Conservation (phyloP, 371 early-diverging fungal species). For the Mucor mucedo region DNA sequence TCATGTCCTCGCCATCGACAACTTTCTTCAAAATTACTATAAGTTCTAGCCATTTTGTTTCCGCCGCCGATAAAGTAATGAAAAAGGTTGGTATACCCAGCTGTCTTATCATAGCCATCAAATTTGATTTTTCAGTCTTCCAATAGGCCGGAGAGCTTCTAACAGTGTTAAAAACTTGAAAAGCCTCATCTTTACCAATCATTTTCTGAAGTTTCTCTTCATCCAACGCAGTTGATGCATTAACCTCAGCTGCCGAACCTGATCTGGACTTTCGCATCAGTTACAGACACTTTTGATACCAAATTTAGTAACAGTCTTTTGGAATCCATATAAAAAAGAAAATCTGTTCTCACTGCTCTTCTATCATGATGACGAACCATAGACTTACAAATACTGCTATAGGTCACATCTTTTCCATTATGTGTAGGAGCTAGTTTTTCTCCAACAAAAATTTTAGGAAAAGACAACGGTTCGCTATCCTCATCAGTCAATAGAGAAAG, state of each 20-base stretch:
- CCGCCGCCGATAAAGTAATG: conserved; percentile 9
- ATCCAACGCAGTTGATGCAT: neutral
- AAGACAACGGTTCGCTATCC: neutral
- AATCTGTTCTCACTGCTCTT: conserved; percentile 2
- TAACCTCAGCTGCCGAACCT: neutral
- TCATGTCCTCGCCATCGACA: conserved; percentile 5
- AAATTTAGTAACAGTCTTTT: neutral
- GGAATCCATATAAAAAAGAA: conserved; percentile 3
- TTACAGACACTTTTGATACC: neutral
- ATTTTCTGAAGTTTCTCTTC: neutral
- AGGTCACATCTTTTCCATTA: neutral
- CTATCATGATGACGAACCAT: conserved; percentile 1
- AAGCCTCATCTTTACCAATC: conserved; percentile 6
- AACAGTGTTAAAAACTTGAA: conserved; percentile 4
- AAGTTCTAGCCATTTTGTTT: conserved; percentile 15
- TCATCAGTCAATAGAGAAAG: neutral
- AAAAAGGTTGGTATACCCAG: conserved; percentile 12
- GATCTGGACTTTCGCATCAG: neutral
- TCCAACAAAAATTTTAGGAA: neutral
- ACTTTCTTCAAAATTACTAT: conserved; percentile 3
- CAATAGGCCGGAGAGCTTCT: conserved; percentile 11
- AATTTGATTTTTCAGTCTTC: conserved; percentile 9
- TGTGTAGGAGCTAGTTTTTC: neutral
- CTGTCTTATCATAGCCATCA: conserved; percentile 16
- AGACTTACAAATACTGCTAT: neutral